phyloP scores from a whole-genome alignment of 306 rosid species.

The Senna tora region DNA sequence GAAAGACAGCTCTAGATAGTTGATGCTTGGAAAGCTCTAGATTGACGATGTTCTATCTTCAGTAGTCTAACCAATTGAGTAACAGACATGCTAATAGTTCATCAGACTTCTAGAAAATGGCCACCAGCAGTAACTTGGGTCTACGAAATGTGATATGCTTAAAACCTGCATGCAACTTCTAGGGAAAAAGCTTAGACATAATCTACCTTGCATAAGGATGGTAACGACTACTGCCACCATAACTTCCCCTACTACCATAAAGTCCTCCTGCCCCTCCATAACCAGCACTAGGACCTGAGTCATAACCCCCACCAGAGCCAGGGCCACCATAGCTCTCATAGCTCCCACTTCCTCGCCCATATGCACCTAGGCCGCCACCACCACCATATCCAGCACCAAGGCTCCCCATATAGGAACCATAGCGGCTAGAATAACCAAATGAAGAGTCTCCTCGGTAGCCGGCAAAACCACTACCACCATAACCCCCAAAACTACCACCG shows the following conservation, averaged over 20 bases:
- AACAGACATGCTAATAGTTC: constrained; percentile 51
- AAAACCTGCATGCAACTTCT: constrained; percentile 62
- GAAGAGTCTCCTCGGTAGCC: constrained; percentile 56
- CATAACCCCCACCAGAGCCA: constrained; percentile 44
- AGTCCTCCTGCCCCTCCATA: constrained; percentile 56
- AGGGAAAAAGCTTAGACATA: constrained; percentile 39
- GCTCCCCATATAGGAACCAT: constrained; percentile 56
- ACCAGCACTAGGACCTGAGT: constrained; percentile 48
- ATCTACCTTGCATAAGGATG: constrained; percentile 66
- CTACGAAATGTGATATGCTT: constrained; percentile 44
- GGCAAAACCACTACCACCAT: constrained; percentile 46
- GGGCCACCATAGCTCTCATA: constrained; percentile 59
- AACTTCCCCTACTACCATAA: constrained; percentile 55
- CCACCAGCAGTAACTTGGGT: constrained; percentile 55
- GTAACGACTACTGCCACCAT: constrained; percentile 58
- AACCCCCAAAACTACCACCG: constrained; percentile 57
- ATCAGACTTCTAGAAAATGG: constrained; percentile 55
- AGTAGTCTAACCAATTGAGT: constrained; percentile 44
- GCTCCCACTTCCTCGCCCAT: constrained; percentile 51
- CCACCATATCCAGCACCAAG: constrained; percentile 56
- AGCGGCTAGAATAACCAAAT: constrained; percentile 56
- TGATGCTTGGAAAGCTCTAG: constrained; percentile 53
- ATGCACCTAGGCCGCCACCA: constrained; percentile 53
- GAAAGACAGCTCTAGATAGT: constrained; percentile 51
- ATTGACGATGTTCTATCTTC: constrained; percentile 54